Percentiles rank a stretch among this genome's conserved stretches.
Evolutionary conservation across 2,329 filamentous ascomycete species (phyloP).

Genomic region (Aspergillus ruber): DNA sequence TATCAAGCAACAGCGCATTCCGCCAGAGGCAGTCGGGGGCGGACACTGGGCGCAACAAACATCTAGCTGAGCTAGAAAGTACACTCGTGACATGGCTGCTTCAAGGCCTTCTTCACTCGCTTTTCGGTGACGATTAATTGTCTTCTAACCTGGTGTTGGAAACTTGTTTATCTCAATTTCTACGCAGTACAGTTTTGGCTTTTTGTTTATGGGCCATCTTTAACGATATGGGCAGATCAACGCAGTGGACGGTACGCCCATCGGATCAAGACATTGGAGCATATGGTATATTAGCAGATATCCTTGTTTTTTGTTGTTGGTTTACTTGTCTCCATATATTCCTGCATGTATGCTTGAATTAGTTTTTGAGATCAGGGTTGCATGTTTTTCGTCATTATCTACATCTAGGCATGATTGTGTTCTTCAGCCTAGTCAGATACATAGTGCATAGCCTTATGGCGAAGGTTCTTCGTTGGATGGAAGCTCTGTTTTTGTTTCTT

Average conservation of each 20-base stretch:
- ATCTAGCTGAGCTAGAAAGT: slow-evolving; percentile 22
- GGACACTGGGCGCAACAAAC: slow-evolving; percentile 38
- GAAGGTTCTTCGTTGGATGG: slow-evolving; percentile 5
- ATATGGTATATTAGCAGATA: slow-evolving; percentile 32
- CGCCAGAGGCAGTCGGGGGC: slow-evolving; percentile 52
- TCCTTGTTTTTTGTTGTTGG: slow-evolving; percentile 9
- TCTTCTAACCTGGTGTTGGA: slow-evolving; percentile 31
- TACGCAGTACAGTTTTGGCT: slow-evolving; percentile 11
- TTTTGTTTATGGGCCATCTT: slow-evolving; percentile 9
- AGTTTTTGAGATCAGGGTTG: neutral
- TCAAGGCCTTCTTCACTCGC: slow-evolving; percentile 8
- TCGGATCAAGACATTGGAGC: slow-evolving; percentile 21
- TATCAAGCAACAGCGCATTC: slow-evolving; percentile 82
- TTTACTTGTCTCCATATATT: slow-evolving; percentile 1
- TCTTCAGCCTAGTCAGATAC: slow-evolving; percentile 8
- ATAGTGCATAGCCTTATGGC: slow-evolving; percentile 4
- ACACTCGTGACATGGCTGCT: neutral
- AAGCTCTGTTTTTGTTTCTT: neutral
- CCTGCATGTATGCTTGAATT: slow-evolving; percentile 9
- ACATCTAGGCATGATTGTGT: neutral
- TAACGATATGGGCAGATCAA: slow-evolving; percentile 11
- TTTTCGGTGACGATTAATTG: slow-evolving; percentile 18
- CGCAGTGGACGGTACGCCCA: slow-evolving; percentile 16
- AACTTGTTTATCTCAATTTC: slow-evolving; percentile 13
- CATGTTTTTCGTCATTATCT: neutral